Evolutionary conservation across 2,329 filamentous ascomycete species (phyloP), one percentile per base, ranked within the genome.

Genomic region (Hirsutella thompsonii): DNA sequence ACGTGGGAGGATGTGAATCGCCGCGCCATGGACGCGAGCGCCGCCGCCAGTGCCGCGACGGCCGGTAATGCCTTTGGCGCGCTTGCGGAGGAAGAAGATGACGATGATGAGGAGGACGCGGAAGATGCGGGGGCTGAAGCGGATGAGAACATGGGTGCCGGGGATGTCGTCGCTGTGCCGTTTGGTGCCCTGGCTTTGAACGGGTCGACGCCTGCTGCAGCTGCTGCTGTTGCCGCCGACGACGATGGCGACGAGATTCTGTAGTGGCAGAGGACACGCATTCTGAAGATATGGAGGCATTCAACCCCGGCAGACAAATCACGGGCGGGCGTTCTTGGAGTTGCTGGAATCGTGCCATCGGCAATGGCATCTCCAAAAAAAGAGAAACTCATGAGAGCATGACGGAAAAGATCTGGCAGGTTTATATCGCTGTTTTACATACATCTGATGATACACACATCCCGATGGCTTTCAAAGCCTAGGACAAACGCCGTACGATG

Each of bases 1-100:
- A 59, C 60, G 4, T 80, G 76, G 76, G 73, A 78, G 2, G 69
- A 75, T 8, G 62, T 79, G 49, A 80, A 79, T 55, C 66, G 55
- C 44, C 51, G n/a, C n/a, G n/a, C n/a, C n/a, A n/a, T 53, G 35
- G 52, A 49, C 3, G 54, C 51, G 19, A 48, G 14, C 21, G 29
- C 46, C 37, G 51, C 48, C 19, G 49, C 41, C 2, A 47, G 48
- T 16, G 47, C 43, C 19, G 53, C 49, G 4, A 43, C 41, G 36
- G 44, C 21, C 20, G 49, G 47, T 21, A 41, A 45, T 18, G 40
- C 33, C 8, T 47, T 48, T 29, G 47, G 26, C 3, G 46, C 37
- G 16, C 40, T 46, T 9, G 52, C 50, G n/a, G 52, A 43, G 16
- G 52, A 52, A 14, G 42, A 39, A n/a, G 41, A 54, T 29, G 49